A percentile compares a stretch with the other conserved stretches of the same genome.
Conservation (phyloP, 371 early-diverging fungal species). For the Rhizopus sp. region DNA sequence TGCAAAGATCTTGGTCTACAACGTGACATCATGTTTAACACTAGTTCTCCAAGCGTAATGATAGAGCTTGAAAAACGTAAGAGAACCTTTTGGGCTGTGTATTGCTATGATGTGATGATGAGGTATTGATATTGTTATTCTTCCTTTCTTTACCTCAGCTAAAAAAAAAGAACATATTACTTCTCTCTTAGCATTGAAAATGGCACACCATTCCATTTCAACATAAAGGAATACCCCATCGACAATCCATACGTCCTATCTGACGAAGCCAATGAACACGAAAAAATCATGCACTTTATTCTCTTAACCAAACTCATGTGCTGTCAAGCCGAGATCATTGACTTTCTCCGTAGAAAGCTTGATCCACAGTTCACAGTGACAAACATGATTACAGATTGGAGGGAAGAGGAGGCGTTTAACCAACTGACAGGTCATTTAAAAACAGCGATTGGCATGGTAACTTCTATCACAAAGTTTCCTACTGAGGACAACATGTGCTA, state of each 20-base stretch:
- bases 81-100: slow-evolving; percentile 33
- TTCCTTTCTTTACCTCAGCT: not conserved
- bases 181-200: slow-evolving; percentile 24
- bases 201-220: slow-evolving; percentile 23
- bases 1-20: slow-evolving; percentile 30
- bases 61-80: slow-evolving; percentile 27
- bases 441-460: slow-evolving; percentile 8
- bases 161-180: not conserved
- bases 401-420: slow-evolving; percentile 10
- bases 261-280: slow-evolving; percentile 23
- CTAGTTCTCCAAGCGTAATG: not conserved
- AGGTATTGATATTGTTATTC: slow-evolving; percentile 17
- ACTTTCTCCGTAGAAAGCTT: slow-evolving; percentile 16
- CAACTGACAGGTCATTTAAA: slow-evolving; percentile 7
- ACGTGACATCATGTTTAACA: slow-evolving; percentile 5
- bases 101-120: slow-evolving; percentile 39
- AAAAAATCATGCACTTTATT: slow-evolving; percentile 26
- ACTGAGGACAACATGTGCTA: slow-evolving; percentile 22
- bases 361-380: not conserved
- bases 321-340: slow-evolving; percentile 20
- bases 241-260: slow-evolving; percentile 20
- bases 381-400: not conserved
- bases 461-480: slow-evolving; percentile 12
- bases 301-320: slow-evolving; percentile 18
- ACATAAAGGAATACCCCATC: slow-evolving; percentile 2